phyloP scores from a whole-genome alignment of 345 rosid species.

The Eucalyptus sp. region DNA sequence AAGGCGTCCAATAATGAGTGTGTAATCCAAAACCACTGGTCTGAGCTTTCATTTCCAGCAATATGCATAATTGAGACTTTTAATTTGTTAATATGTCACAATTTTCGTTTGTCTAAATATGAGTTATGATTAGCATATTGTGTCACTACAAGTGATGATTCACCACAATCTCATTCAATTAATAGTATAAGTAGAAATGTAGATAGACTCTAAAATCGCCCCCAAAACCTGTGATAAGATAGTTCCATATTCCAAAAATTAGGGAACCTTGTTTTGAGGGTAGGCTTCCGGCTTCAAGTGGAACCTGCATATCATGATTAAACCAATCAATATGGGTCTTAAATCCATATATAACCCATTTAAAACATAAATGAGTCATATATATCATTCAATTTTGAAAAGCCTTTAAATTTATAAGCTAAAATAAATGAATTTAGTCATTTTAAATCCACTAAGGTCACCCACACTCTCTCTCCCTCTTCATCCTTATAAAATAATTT shows the following conservation, averaged over 20 bases:
- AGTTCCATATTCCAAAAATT: too few species aligned
- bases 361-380: neutral
- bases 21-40: fast-evolving
- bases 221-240: fast-evolving
- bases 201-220: fast-evolving
- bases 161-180: too few species aligned
- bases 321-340: neutral
- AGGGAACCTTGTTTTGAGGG: fast-evolving
- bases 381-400: too few species aligned
- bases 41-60: fast-evolving
- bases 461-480: neutral
- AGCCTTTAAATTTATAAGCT: too few species aligned
- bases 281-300: too few species aligned
- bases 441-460: neutral
- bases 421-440: too few species aligned
- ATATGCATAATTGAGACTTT: too few species aligned
- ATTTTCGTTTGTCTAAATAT: too few species aligned
- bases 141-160: too few species aligned
- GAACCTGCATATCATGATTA: fast-evolving
- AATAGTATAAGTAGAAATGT: too few species aligned
- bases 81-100: too few species aligned
- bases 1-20: fast-evolving
- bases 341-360: neutral
- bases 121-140: too few species aligned
- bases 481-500: neutral